Evolutionary conservation across 2,329 filamentous ascomycete species (phyloP).

Genomic region (Colletotrichum magnum): DNA sequence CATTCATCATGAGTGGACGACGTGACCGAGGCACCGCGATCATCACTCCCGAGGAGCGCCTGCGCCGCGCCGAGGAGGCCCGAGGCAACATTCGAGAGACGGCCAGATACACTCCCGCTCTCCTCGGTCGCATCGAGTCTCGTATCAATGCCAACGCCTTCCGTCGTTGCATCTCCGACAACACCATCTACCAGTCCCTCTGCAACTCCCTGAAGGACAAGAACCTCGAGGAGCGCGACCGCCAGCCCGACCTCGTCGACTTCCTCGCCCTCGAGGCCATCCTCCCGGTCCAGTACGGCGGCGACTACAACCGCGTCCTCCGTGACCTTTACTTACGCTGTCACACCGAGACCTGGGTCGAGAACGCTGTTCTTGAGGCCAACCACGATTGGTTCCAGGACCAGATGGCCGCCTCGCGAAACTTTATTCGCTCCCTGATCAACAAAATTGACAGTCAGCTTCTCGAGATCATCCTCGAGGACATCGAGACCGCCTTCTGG

Average conservation of each 20-base stretch:
- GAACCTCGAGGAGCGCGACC: slow-evolving; percentile 33
- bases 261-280: slow-evolving; percentile 41
- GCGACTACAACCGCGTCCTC: slow-evolving; percentile 39
- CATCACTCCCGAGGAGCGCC: slow-evolving; percentile 30
- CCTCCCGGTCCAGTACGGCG: slow-evolving; percentile 34
- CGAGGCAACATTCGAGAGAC: slow-evolving; percentile 24
- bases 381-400: slow-evolving; percentile 39
- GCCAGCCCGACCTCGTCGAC: slow-evolving; percentile 38
- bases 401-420: slow-evolving; percentile 11
- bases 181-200: slow-evolving; percentile 35
- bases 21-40: slow-evolving; percentile 25
- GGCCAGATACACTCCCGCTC: slow-evolving; percentile 27
- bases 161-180: slow-evolving; percentile 40
- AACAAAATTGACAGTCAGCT: slow-evolving; percentile 24
- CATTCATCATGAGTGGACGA: slow-evolving; percentile 13
- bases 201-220: slow-evolving; percentile 39
- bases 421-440: slow-evolving; percentile 23
- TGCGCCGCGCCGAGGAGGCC: slow-evolving; percentile 23
- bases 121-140: slow-evolving; percentile 25
- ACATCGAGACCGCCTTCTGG: slow-evolving; percentile 37
- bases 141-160: slow-evolving; percentile 36
- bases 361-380: slow-evolving; percentile 28
- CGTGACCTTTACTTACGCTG: slow-evolving; percentile 31
- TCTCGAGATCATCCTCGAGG: slow-evolving; percentile 39
- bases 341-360: slow-evolving; percentile 29